Evolutionary conservation across 352 stramenopile species (phyloP).

Genomic region (Phytophthora fragariae): DNA sequence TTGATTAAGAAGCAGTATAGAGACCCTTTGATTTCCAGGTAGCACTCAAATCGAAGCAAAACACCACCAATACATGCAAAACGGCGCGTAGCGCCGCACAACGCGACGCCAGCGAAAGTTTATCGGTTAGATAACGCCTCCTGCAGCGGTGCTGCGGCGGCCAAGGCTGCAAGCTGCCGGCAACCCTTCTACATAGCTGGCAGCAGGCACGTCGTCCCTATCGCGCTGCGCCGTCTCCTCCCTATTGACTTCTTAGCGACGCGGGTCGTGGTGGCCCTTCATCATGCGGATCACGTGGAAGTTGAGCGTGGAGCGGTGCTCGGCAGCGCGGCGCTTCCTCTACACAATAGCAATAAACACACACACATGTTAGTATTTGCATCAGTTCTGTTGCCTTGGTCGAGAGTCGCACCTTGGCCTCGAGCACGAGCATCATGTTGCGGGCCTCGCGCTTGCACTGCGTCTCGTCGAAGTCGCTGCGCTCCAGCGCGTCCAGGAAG

Average conservation of each 20-base stretch:
- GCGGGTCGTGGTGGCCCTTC: slow-evolving; percentile 63
- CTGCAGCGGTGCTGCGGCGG: not conserved
- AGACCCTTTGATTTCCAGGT: not conserved
- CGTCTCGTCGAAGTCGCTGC: slow-evolving; percentile 86
- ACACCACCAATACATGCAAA: slow-evolving; percentile 15
- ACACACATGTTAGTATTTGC: not conserved
- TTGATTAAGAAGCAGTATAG: not conserved
- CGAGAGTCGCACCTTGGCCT: slow-evolving; percentile 51
- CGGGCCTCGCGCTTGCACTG: slow-evolving; percentile 85
- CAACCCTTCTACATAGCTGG: slow-evolving; percentile 7
- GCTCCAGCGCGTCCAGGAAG: slow-evolving; percentile 86
- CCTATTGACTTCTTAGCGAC: slow-evolving; percentile 28
- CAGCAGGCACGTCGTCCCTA: not conserved
- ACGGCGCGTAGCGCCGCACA: slow-evolving; percentile 12
- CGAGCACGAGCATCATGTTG: slow-evolving; percentile 83
- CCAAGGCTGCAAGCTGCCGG: slow-evolving; percentile 1
- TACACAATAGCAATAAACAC: slow-evolving; percentile 17
- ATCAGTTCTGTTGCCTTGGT: not conserved
- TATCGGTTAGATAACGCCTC: slow-evolving; percentile 26
- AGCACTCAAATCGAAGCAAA: slow-evolving; percentile 3
- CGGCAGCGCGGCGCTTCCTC: slow-evolving; percentile 64
- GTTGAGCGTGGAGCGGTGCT: slow-evolving; percentile 88
- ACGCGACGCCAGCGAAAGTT: slow-evolving; percentile 24
- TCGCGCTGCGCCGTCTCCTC: not conserved
- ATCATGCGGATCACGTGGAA: slow-evolving; percentile 92